Base-by-base conservation (phyloP, 2,329 filamentous ascomycete species). In the Fusarium udum region DNA sequence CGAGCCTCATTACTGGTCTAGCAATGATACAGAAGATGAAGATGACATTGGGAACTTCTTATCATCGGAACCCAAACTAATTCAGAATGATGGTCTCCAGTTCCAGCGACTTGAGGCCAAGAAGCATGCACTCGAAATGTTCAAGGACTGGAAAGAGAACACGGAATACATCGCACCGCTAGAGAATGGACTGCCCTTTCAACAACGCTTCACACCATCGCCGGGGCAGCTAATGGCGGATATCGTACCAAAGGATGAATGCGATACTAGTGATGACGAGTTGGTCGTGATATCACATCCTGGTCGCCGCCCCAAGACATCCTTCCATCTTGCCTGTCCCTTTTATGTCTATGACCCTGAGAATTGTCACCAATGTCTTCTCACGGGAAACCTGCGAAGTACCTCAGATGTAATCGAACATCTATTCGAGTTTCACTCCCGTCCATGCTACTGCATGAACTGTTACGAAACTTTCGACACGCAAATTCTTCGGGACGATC, bases 321-420 rank as follows among this genome's bases (percentile, higher is more conserved):
- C 24, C 24, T 22, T 55, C 31, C 63, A 43, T 36, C 42, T 65
- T 24, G 62, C 56, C 9, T 65, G 62, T 6, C 62, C 62, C 1
- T 64, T 61, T 12, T 34, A 61, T 16, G 3, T 48, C n/a, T 61
- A 26, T 10, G 18, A 42, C 15, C 39, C 62, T 12, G n/a, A 53
- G 8, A 15, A 48, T 16, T 53, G 46, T 18, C 28, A 40, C 18
- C 18, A 28, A 16, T 65, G 62, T 28, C 48, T 48, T 6, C 24
- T 52, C 24, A n/a, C 32, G 11, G 20, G 60, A 28, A 12, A 53
- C 11, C 32, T 61, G 4, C 46, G 14, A 34, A 42, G 20, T 7
- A 36, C 48, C 5, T 36, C 53, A 6, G 26, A 36, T 14, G 16
- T 65, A 4, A 40, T 40, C 10, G 39, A 65, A 4, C 62, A 65